Percentiles rank a stretch among this genome's conserved stretches.
Evolutionary conservation across 768 basidiomycete genomes (phyloP).

Genomic region (Auricularia sp.): DNA sequence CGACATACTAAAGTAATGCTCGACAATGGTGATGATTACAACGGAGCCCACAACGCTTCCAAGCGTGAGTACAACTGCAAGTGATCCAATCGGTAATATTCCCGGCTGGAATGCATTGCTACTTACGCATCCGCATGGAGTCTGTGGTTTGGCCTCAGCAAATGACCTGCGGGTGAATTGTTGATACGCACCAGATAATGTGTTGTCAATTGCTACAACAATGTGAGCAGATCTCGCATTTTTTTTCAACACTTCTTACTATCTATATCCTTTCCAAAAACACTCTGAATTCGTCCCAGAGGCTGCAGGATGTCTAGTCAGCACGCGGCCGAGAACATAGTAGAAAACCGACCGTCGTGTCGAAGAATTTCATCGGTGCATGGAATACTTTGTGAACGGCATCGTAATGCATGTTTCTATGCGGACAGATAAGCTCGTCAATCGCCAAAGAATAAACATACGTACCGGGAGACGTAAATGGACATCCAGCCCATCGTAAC

Average conservation of each 20-base stretch:
- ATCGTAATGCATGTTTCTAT: conserved; percentile 52
- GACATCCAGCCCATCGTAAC: conserved; percentile 2
- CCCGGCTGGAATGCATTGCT: background rate
- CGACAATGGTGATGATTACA: conserved; percentile 46
- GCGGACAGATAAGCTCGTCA: conserved; percentile 37
- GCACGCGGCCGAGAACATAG: background rate
- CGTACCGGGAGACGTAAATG: background rate
- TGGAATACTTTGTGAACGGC: conserved; percentile 50
- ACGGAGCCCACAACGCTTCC: conserved; percentile 42
- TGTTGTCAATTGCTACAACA: background rate
- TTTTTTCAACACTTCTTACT: conserved; percentile 36
- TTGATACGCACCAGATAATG: background rate
- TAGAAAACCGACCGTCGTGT: conserved; percentile 41
- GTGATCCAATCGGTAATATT: background rate
- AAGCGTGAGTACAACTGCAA: conserved; percentile 39
- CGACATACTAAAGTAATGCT: conserved; percentile 50
- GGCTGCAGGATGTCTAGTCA: conserved; percentile 27
- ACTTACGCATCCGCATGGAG: conserved; percentile 48
- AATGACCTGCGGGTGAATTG: background rate
- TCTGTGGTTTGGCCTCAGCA: conserved; percentile 23
- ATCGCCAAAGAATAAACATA: background rate
- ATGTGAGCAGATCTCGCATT: background rate
- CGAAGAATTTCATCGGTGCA: conserved; percentile 73
- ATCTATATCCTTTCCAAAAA: conserved; percentile 61
- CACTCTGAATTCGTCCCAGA: conserved; percentile 48